Base-by-base conservation (phyloP, 805 yeast species). In the Deakozyma indianensis region DNA sequence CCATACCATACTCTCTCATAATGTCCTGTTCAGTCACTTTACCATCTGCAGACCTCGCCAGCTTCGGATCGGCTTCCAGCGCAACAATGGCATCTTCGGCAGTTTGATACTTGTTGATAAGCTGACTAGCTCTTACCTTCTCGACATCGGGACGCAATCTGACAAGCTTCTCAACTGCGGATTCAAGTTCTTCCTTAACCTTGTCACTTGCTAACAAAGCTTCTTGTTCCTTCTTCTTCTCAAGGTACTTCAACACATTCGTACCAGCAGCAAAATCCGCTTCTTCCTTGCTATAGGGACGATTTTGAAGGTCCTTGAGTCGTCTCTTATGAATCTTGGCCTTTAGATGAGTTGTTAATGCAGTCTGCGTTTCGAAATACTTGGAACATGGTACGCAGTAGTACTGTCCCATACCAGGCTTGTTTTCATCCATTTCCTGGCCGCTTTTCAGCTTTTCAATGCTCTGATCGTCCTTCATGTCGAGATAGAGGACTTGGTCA, bases 351-450 rank as follows among this genome's bases (percentile, higher is more conserved):
- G 79, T 70, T 49, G 75, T 77, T 46, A 84, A 69, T 4, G 94
- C 82, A 25, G 64, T 61, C 41, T 82, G 86, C 47, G 80, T 78
- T 60, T 88, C 96, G 57, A 78, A 86, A 63, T 92, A 86, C 60
- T 81, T 83, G 43, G 94, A 94, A 70, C 99, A 92, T 51, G 87
- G 95, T 45, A 92, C 72, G 64, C 97, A 92, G 63, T 85, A 92
- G 63, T 76, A 81, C 64, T 92, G 97, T 15, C 96, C 99, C 52
- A 92, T 66, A 1, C 99, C 99, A 1, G 96, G 88, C 58, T 81
- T 80, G 41, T 78, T 76, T 65, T 90, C 97, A 62, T 90, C 96
- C 47, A 83, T 62, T 3, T 85, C 83, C 63, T 90, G 97, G 59
- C 83, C 79, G 59, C 83, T 74, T 35, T 50, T 48, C 47, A 87